phyloP scores from a whole-genome alignment of 768 basidiomycete species.

The Piloderma croceum region DNA sequence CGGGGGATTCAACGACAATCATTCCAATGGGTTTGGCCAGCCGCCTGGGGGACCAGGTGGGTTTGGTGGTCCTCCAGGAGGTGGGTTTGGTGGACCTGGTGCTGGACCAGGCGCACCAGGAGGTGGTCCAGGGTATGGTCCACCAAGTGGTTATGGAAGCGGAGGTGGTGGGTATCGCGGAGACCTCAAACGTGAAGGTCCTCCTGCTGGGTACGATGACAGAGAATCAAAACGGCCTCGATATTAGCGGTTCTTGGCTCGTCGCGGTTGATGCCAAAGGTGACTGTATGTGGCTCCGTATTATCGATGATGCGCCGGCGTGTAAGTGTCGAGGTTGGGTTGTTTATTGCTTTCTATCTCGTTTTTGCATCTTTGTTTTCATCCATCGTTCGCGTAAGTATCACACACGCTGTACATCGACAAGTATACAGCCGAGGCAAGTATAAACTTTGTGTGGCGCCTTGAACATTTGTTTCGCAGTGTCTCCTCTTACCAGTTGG shows the following conservation, averaged over 20 bases:
- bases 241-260: slow-evolving; percentile 45
- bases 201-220: slow-evolving; percentile 75
- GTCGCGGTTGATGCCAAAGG: neutral
- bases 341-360: neutral
- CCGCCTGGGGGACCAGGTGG: slow-evolving; percentile 35
- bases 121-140: slow-evolving; percentile 37
- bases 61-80: slow-evolving; percentile 37
- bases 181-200: slow-evolving; percentile 73
- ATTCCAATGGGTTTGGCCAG: slow-evolving; percentile 47
- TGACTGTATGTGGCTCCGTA: neutral
- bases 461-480: too few relatives aligned
- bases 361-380: neutral
- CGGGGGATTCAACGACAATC: slow-evolving; percentile 51
- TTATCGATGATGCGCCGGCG: neutral
- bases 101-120: slow-evolving; percentile 26
- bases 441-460: too few relatives aligned
- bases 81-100: too few relatives aligned
- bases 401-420: too few relatives aligned
- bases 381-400: neutral
- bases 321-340: neutral
- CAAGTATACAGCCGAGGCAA: too few relatives aligned
- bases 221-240: slow-evolving; percentile 77
- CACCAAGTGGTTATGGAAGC: slow-evolving; percentile 37
- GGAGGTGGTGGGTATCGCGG: slow-evolving; percentile 56
- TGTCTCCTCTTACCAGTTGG: too few relatives aligned